Conservation (phyloP, 176 grass and related monocot species). For the Chloris gayana region DNA sequence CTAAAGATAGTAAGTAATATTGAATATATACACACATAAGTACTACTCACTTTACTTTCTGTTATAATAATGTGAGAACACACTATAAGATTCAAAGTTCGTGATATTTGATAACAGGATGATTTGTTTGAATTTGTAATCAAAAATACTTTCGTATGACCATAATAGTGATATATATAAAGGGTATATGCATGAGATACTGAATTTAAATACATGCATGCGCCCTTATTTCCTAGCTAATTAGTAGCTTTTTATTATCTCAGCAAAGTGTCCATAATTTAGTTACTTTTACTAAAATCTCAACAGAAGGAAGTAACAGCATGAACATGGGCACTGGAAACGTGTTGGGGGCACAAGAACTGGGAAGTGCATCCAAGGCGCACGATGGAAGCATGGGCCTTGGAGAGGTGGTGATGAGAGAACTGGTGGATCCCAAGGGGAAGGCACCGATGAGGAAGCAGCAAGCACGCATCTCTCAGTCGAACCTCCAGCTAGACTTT, state of each 20-base stretch:
- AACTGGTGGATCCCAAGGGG: slow-evolving; percentile 54
- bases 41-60: too few relatives aligned
- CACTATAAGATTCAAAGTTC: too few relatives aligned
- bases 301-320: slow-evolving; percentile 61
- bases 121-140: too few relatives aligned
- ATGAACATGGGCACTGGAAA: slow-evolving; percentile 37
- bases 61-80: too few relatives aligned
- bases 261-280: neutral
- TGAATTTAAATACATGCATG: too few relatives aligned
- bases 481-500: slow-evolving; percentile 37
- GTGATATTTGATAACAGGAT: too few relatives aligned
- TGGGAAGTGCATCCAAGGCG: slow-evolving; percentile 44
- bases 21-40: too few relatives aligned
- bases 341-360: slow-evolving; percentile 40
- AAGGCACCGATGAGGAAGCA: slow-evolving; percentile 50
- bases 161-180: too few relatives aligned
- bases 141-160: too few relatives aligned
- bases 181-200: too few relatives aligned
- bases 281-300: neutral
- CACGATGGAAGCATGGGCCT: slow-evolving; percentile 46
- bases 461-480: slow-evolving; percentile 33
- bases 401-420: slow-evolving; percentile 55
- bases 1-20: slow-evolving; percentile 44
- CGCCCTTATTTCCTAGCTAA: too few relatives aligned
- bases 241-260: neutral